These are phyloP conservation scores for Nothophoma quercina DNA, from an alignment of 2,329 filamentous ascomycete species.

Conservation along the genomic window DNA sequence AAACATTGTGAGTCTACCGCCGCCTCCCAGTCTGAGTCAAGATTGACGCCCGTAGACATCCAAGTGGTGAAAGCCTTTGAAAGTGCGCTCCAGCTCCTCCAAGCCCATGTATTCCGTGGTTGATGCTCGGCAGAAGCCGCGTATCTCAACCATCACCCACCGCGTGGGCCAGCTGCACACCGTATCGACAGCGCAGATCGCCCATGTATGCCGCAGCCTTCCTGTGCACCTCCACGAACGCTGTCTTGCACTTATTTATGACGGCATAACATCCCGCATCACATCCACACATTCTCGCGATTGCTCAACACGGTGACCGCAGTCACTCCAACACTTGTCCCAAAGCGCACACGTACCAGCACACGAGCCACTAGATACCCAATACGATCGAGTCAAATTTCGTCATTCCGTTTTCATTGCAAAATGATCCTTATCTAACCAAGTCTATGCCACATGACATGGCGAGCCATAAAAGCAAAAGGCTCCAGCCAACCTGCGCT, in stretches of 20 bases:
- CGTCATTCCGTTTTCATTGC: conserved; percentile 10
- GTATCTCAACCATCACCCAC: conserved; percentile 25
- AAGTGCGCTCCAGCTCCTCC: conserved; percentile 57
- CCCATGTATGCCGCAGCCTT: not conserved
- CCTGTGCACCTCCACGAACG: not conserved
- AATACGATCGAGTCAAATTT: not conserved
- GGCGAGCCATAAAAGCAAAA: conserved; percentile 16
- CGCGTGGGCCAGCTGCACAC: not conserved
- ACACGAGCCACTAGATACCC: not conserved
- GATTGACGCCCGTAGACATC: conserved; percentile 46
- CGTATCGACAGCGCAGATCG: not conserved
- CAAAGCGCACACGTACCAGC: not conserved
- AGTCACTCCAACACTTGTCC: not conserved
- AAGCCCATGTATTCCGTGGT: conserved; percentile 27
- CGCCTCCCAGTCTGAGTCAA: not conserved
- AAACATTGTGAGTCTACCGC: conserved; percentile 73
- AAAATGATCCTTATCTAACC: conserved; percentile 13
- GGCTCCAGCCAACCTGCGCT: conserved; percentile 29
- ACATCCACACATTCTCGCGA: too few relatives aligned
- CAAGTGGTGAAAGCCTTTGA: conserved; percentile 58
- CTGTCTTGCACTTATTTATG: conserved; percentile 1
- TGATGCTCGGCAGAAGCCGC: conserved; percentile 40
- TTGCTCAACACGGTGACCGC: too few relatives aligned
- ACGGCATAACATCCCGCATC: not conserved
- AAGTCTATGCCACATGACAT: conserved; percentile 36